Evolutionary conservation across 2,329 filamentous ascomycete species (phyloP), one percentile per base, ranked within the genome.

Genomic region (Stemphylium vesicarium): DNA sequence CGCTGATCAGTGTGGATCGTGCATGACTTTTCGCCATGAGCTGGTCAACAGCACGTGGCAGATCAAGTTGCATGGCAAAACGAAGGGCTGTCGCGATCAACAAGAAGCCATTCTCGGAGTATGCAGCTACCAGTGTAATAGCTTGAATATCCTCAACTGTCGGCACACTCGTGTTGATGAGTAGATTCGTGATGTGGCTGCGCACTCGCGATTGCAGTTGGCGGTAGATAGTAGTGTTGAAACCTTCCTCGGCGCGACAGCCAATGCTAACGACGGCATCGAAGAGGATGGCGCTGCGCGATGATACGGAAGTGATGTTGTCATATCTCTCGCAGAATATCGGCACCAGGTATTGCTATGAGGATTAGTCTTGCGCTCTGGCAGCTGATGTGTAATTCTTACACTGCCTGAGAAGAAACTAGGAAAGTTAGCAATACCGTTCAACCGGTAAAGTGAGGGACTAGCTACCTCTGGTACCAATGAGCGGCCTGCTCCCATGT

Each of bases 241-340:
- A 74, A 4, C 78, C 79, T 49, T 68, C 72, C n/a, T 77, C 75
- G 2, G 80, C 78, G 11, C 81, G 79, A 59, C 80, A 82, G 2
- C 82, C 83, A 20, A 83, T 78, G 1, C 80, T 79, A 50, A 82
- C 80, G 7, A 85, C 81, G 1, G 78, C 75, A 58, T 82, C 80
- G 42, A 85, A 79, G 0, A 85, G 71, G 13, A 84, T 77, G 3
- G 77, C 75, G 49, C 81, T 84, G 11, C 82, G 75, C 8, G 70
- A 64, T 13, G 78, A 72, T 2, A 85, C 75, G 0, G 78, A 80
- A 0, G 75, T 64, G 43, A 83, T 76, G 0, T 77, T 79, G 56
- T 85, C 82, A 32, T 74, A 67, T 12, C 60, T 58, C 13, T 77
- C 73, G 46, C 80, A 80, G 42, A 83, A 82, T 2, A 82, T 75